These are phyloP conservation scores for Hortiboletus flavorubellus DNA, from an alignment of 768 basidiomycete genomes.

Conservation along the genomic window DNA sequence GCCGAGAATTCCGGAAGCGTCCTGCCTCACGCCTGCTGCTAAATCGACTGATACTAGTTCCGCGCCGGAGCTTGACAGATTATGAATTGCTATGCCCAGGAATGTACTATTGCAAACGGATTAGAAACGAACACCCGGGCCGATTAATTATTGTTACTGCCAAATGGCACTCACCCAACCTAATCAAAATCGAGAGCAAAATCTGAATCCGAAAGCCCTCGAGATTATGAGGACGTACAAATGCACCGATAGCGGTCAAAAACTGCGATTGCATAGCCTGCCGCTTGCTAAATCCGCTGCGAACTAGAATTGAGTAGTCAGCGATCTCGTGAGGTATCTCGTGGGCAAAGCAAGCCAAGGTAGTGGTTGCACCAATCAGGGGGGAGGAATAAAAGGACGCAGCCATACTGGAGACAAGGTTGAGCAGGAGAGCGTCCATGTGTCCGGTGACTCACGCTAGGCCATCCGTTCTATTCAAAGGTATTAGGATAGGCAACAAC, in stretches of 20 bases:
- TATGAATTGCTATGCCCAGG: constrained; percentile 84
- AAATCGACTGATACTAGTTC: constrained; percentile 51
- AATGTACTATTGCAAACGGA: constrained; percentile 55
- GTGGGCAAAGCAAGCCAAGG: constrained; percentile 92
- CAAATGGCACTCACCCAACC: constrained; percentile 32
- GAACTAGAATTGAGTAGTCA: constrained; percentile 92
- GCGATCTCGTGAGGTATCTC: constrained; percentile 97
- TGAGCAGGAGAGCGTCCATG: constrained; percentile 1
- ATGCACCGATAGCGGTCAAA: constrained; percentile 87
- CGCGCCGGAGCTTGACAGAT: constrained; percentile 53
- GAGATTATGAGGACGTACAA: constrained; percentile 46
- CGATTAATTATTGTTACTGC: not conserved
- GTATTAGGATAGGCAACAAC: constrained; percentile 17
- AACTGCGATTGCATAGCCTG: constrained; percentile 96
- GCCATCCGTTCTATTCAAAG: constrained; percentile 73
- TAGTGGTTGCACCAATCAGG: constrained; percentile 88
- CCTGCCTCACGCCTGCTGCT: constrained; percentile 73
- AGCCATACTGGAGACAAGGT: constrained; percentile 61
- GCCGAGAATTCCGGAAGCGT: constrained; percentile 74
- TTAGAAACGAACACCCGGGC: constrained; percentile 3
- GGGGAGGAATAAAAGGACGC: constrained; percentile 98
- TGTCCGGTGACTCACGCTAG: constrained; percentile 61
- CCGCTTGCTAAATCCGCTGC: constrained; percentile 84
- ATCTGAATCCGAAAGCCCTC: constrained; percentile 6
- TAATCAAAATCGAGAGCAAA: constrained; percentile 27